A percentile compares a stretch with the other conserved stretches of the same genome.
These are phyloP conservation scores for Colletotrichum sp. DNA, from an alignment of 2,329 filamentous ascomycete genomes.

Conservation along the genomic window DNA sequence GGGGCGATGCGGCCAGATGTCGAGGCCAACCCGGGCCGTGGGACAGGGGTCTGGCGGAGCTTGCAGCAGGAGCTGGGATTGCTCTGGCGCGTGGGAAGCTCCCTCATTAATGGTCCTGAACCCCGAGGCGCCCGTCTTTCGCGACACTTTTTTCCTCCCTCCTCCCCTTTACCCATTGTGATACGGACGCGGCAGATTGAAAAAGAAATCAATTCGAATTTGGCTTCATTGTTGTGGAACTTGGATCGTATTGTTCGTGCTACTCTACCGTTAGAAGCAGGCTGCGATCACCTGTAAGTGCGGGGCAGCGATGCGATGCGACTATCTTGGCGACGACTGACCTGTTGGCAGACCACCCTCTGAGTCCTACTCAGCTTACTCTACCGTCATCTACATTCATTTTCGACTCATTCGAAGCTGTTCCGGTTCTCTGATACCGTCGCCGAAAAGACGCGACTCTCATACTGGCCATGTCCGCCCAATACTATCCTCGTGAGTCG, in stretches of 20 bases:
- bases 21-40: neutral
- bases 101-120: constrained; percentile 11
- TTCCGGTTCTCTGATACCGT: neutral
- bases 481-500: constrained; percentile 19
- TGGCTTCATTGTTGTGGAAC: neutral
- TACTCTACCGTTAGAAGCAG: neutral
- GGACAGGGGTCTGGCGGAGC: constrained; percentile 14
- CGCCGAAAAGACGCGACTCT: neutral
- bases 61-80: constrained; percentile 10
- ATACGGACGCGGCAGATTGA: neutral
- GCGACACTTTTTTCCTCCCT: neutral
- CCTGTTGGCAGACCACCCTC: neutral
- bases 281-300: constrained; percentile 13
- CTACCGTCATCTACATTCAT: neutral
- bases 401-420: neutral
- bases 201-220: neutral
- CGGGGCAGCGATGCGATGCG: constrained; percentile 9
- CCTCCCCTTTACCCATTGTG: neutral
- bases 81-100: constrained; percentile 9
- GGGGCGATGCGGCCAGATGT: constrained; percentile 12
- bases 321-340: neutral
- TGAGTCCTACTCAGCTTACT: neutral
- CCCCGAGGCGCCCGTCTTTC: constrained; percentile 6
- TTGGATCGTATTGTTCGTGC: neutral
- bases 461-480: constrained; percentile 11